Evolutionary conservation across 306 rosid genomes (phyloP), one percentile per base, ranked within the genome.

Genomic region (Carpinus viminea): DNA sequence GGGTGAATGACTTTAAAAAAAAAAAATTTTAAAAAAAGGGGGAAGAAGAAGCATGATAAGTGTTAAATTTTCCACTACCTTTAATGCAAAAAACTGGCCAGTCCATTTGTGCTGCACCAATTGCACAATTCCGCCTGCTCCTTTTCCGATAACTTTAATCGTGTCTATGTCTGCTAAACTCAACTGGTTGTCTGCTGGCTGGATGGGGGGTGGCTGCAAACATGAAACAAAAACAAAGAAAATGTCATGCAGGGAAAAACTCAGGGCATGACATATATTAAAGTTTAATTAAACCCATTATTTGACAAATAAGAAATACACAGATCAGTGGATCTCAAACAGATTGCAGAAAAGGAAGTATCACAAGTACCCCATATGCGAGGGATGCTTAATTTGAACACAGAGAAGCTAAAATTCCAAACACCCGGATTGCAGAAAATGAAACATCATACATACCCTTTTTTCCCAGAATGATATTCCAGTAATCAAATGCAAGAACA

Each of bases 61-160:
- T 50, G 24, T 68, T 76, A 80, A 47, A 77, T 56, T 34, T 36
- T 34, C 62, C 72, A 73, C 53, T 92, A 95, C 98, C 98, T 94
- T 94, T 60, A 94, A 85, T 45, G 98, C 98, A 78, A 94, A 94
- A 90, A 94, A 94, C 88, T 92, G 98, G 79, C 77, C 90, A 78
- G 98, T 95, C 98, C 98, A 95, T 89, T 95, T 95, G 88, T 95
- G 98, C 72, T 88, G 96, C 77, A 95, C 98, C 93, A 95, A 76
- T 80, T 92, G 98, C 82, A 95, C 98, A 56, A 86, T 87, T 77
- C 98, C 98, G 20, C 98, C 96, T 84, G 80, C 91, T 80, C 98
- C 98, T 80, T 95, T 95, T 55, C 98, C 98, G 45, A 95, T 91
- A 77, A 95, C 98, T 83, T 95, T 95, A 82, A 95, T 86, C 54